Evolutionary conservation across 2,329 filamentous ascomycete species (phyloP).

Genomic region (Fusarium globosum): DNA sequence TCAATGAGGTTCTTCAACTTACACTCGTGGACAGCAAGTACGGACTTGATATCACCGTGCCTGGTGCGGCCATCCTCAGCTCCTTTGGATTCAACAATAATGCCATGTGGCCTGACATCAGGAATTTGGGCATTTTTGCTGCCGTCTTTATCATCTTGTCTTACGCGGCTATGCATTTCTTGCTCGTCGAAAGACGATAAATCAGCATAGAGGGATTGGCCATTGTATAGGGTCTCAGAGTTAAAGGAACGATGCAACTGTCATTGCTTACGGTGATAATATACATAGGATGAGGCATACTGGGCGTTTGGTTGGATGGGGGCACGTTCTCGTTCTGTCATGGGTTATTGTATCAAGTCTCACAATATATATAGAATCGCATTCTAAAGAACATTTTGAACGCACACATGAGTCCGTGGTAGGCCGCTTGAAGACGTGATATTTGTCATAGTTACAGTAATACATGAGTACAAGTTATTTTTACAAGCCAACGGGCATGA

Average conservation of each 20-base stretch:
- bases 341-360: conserved; percentile 7
- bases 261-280: neutral
- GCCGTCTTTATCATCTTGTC: conserved; percentile 86
- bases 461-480: conserved; percentile 44
- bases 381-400: neutral
- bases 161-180: conserved; percentile 90
- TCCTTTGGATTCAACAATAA: conserved; percentile 93
- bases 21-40: conserved; percentile 95
- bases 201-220: conserved; percentile 38
- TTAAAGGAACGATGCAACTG: neutral
- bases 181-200: conserved; percentile 83
- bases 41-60: conserved; percentile 94
- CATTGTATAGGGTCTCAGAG: conserved; percentile 5
- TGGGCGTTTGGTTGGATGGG: conserved; percentile 31
- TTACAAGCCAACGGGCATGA: conserved; percentile 36
- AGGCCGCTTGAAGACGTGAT: conserved; percentile 21
- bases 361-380: conserved; percentile 6
- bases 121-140: conserved; percentile 84
- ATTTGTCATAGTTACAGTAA: conserved; percentile 35
- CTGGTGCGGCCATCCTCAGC: conserved; percentile 91
- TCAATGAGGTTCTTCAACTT: conserved; percentile 94
- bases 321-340: neutral
- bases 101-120: conserved; percentile 85
- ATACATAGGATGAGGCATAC: conserved; percentile 2
- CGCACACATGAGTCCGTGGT: neutral